Conservation (phyloP, 2,329 filamentous ascomycete species). For the Cladosporium sphaerospermum region DNA sequence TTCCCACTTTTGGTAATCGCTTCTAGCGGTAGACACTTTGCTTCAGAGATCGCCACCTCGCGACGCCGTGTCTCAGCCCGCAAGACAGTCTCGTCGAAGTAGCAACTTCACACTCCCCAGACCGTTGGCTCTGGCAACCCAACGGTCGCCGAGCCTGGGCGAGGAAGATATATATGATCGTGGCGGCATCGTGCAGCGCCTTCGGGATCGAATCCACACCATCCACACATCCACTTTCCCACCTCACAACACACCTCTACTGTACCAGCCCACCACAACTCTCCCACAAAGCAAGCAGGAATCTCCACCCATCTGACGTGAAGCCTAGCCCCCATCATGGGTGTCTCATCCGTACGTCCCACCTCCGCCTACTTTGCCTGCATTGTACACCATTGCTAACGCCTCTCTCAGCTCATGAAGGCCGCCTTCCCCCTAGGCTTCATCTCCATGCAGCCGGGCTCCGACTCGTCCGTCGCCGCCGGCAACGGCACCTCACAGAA, state of each 20-base stretch:
- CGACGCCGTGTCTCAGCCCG: not conserved
- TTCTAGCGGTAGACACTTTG: no score
- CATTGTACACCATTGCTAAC: not conserved
- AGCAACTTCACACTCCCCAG: constrained; percentile 4
- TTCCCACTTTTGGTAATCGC: not conserved
- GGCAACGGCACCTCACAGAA: not conserved
- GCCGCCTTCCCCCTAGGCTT: constrained; percentile 9
- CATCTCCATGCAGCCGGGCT: not conserved
- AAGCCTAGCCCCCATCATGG: not conserved
- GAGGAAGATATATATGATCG: not conserved
- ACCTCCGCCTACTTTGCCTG: not conserved
- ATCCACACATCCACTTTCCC: not conserved
- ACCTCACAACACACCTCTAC: not conserved
- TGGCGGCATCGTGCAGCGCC: not conserved
- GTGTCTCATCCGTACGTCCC: constrained; percentile 2
- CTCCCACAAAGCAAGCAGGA: not conserved
- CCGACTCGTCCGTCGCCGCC: not conserved
- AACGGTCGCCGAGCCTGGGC: not conserved
- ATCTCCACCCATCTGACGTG: no score
- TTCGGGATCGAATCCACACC: not conserved
- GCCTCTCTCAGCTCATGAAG: constrained; percentile 5
- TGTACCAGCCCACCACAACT: not conserved
- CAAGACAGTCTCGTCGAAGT: constrained; percentile 11
- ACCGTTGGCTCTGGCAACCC: constrained; percentile 6
- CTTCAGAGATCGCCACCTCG: not conserved